These are phyloP conservation scores for Annona squamosa DNA, from an alignment of 164 flowering plant genomes.

Conservation along the genomic window DNA sequence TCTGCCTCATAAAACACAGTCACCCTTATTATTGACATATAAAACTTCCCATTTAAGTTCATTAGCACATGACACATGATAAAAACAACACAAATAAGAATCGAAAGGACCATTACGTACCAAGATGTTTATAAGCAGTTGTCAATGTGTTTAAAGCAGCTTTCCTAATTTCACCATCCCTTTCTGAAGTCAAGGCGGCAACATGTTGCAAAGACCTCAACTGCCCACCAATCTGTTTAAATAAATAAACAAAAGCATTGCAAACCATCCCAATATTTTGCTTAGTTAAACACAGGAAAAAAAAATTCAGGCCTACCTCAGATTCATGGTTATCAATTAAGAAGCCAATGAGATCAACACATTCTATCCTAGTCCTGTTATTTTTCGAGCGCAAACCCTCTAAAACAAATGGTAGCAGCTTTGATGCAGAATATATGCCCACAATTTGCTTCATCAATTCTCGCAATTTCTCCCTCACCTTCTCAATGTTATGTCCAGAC, in stretches of 20 bases:
- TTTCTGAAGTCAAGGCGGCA: slow-evolving; percentile 91
- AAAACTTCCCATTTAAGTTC: too few species aligned
- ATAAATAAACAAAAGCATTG: neutral
- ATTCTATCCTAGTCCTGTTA: slow-evolving; percentile 86
- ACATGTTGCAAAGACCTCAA: slow-evolving; percentile 83
- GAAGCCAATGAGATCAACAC: slow-evolving; percentile 80
- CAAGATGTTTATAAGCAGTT: slow-evolving; percentile 87
- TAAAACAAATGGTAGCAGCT: slow-evolving; percentile 70
- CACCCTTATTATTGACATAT: too few species aligned
- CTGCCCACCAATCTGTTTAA: slow-evolving; percentile 70
- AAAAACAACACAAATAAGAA: neutral
- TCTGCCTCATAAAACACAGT: too few species aligned
- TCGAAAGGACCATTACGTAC: slow-evolving; percentile 30
- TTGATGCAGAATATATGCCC: slow-evolving; percentile 59
- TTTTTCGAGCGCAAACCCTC: slow-evolving; percentile 96
- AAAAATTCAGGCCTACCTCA: slow-evolving; percentile 44
- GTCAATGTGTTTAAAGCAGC: slow-evolving; percentile 90
- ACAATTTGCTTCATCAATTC: slow-evolving; percentile 76
- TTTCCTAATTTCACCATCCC: slow-evolving; percentile 95
- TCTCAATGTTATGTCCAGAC: slow-evolving; percentile 97
- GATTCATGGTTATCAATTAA: slow-evolving; percentile 70
- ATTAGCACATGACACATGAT: too few species aligned
- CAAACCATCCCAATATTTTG: neutral
- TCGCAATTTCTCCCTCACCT: slow-evolving; percentile 88
- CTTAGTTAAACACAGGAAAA: neutral